Evolutionary conservation across 352 stramenopile genomes (phyloP).

Genomic region (Phytophthora pinifolia): DNA sequence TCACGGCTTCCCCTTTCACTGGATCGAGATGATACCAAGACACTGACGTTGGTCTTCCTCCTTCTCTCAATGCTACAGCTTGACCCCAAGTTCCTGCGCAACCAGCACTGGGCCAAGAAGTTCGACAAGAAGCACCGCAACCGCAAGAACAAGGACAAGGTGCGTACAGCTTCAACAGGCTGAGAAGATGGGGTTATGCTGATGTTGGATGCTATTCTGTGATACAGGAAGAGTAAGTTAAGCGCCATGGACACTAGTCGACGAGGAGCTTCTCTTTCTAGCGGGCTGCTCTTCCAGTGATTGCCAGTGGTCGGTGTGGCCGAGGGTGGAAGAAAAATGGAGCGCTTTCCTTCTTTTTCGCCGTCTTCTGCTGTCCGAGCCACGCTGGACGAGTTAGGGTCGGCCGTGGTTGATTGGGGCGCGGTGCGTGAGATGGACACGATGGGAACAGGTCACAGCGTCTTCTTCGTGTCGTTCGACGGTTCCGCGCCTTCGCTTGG

Average conservation of each 20-base stretch:
- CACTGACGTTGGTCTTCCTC: background rate
- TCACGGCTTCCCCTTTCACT: slow-evolving; percentile 9
- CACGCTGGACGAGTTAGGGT: slow-evolving; percentile 21
- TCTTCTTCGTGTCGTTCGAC: slow-evolving; percentile 16
- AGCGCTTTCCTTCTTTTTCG: slow-evolving; percentile 24
- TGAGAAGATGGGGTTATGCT: background rate
- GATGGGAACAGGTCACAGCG: slow-evolving; percentile 7
- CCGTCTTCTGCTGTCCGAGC: slow-evolving; percentile 10
- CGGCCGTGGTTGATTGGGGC: slow-evolving; percentile 28
- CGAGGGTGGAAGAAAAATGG: slow-evolving; percentile 25
- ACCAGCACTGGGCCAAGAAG: slow-evolving; percentile 98
- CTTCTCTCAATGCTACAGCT: slow-evolving; percentile 48
- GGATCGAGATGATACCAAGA: background rate
- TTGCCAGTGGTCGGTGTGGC: slow-evolving; percentile 9
- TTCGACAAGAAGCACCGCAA: slow-evolving; percentile 93
- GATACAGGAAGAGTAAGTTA: slow-evolving; percentile 51
- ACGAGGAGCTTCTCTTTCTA: slow-evolving; percentile 20
- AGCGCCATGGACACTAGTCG: slow-evolving; percentile 22
- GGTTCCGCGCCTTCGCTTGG: slow-evolving; percentile 27
- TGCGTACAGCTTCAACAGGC: slow-evolving; percentile 14
- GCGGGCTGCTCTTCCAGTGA: slow-evolving; percentile 19
- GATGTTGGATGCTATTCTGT: slow-evolving; percentile 2
- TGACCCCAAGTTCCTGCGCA: slow-evolving; percentile 98
- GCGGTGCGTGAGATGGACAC: slow-evolving; percentile 1
- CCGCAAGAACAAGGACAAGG: slow-evolving; percentile 58